Percentiles rank a stretch among this genome's conserved stretches.
phyloP scores from a whole-genome alignment of 148 eudicot genomes.

The Nepenthes mirabilis region DNA sequence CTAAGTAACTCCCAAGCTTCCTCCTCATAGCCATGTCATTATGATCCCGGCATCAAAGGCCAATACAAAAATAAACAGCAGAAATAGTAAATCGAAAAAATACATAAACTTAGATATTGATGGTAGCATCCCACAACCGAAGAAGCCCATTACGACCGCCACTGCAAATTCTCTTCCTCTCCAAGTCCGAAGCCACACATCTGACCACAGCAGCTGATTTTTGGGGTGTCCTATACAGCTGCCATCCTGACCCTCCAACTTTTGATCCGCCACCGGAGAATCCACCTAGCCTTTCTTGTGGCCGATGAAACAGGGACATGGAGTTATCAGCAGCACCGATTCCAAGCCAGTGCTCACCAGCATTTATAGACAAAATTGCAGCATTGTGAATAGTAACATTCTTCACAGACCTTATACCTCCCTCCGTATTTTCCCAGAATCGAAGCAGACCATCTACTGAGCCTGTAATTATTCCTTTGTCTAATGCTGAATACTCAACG shows the following conservation, averaged over 20 bases:
- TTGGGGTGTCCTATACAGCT: constrained; percentile 92
- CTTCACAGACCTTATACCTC: constrained; percentile 68
- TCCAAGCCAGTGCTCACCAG: constrained; percentile 91
- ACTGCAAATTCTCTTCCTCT: constrained; percentile 90
- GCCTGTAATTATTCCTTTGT: constrained; percentile 87
- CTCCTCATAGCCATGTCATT: no score
- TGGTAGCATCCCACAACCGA: constrained; percentile 95
- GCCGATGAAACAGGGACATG: constrained; percentile 83
- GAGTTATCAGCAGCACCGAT: constrained; percentile 97
- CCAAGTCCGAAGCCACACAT: constrained; percentile 79
- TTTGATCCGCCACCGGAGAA: constrained; percentile 54
- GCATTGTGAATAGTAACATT: constrained; percentile 71
- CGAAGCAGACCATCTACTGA: constrained; percentile 82
- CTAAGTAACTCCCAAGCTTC: no score
- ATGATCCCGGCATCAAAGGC: no score
- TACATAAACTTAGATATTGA: constrained; percentile 39
- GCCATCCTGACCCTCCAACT: constrained; percentile 81
- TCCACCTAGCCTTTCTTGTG: constrained; percentile 83
- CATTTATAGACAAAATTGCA: constrained; percentile 64
- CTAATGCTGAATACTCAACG: constrained; percentile 71
- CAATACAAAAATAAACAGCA: no score
- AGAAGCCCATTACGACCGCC: constrained; percentile 94
- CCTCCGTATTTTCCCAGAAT: constrained; percentile 90
- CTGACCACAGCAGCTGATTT: constrained; percentile 81
- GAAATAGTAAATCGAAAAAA: no score